These are phyloP conservation scores for Yarrowia porcina DNA, from an alignment of 805 yeast genomes.

Conservation along the genomic window DNA sequence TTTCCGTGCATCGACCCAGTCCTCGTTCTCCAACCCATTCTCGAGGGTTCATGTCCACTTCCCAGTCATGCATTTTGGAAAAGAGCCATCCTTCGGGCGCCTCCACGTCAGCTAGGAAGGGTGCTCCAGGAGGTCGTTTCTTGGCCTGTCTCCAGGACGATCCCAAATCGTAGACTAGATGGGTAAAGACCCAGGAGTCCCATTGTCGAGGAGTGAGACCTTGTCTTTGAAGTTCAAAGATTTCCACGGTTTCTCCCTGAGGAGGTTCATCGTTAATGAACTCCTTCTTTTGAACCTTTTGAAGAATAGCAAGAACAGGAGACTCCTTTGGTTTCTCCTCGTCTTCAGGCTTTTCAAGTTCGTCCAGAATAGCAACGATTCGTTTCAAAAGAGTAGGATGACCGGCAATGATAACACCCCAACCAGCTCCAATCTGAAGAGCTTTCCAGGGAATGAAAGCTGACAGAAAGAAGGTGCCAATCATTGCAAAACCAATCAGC, in stretches of 20 bases:
- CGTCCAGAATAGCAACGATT: slow-evolving; percentile 8
- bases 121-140: slow-evolving; percentile 64
- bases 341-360: background rate
- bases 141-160: slow-evolving; percentile 48
- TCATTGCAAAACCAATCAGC: background rate
- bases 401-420: slow-evolving; percentile 18
- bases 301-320: background rate
- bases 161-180: slow-evolving; percentile 50
- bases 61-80: slow-evolving; percentile 60
- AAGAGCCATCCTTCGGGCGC: slow-evolving; percentile 78
- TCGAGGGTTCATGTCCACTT: slow-evolving; percentile 52
- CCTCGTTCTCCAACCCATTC: slow-evolving; percentile 53
- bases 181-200: slow-evolving; percentile 58
- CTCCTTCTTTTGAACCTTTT: slow-evolving; percentile 8
- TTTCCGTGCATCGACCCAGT: slow-evolving; percentile 29
- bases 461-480: slow-evolving; percentile 5
- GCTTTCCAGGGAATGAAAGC: slow-evolving; percentile 20
- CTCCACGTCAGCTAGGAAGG: slow-evolving; percentile 49
- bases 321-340: slow-evolving; percentile 13
- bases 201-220: slow-evolving; percentile 60
- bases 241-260: slow-evolving; percentile 48
- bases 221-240: slow-evolving; percentile 70
- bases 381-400: slow-evolving; percentile 16
- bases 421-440: slow-evolving; percentile 20
- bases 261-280: slow-evolving; percentile 25